Evolutionary conservation across 2,329 filamentous ascomycete genomes (phyloP), one percentile per base, ranked within the genome.

Genomic region (Neobulgaria alba): DNA sequence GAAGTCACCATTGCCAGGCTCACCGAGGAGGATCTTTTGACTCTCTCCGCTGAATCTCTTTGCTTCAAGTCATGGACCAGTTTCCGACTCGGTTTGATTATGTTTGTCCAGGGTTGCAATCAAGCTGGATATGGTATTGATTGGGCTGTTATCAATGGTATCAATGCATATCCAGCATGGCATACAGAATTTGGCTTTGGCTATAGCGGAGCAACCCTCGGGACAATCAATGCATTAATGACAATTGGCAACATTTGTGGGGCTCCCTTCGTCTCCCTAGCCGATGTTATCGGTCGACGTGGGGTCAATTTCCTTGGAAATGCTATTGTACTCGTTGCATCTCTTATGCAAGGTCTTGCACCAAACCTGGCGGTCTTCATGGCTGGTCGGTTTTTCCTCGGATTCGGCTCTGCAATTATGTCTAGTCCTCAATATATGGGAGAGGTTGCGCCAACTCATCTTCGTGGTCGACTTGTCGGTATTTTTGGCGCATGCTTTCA

Each of bases 221-320:
- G 33, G 7, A 61, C 66, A 2, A 61, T 71, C 38, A 70, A 68
- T 39, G 65, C 67, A 1, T 54, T 70, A 29, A 70, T 70, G 67
- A 64, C 60, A 9, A 66, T 70, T 29, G 67, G 67, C 17, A 65
- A 57, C 5, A 63, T 71, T 35, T 60, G 61, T 39, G 69, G 71
- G 14, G 65, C 71, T 3, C 70, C 69, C 0, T 69, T 74, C 35
- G 23, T 26, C 23, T 26, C 23, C 23, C 59, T 73, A 5, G 65
- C 68, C 46, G 71, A 73, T 54, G 61, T 70, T 5, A 66, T 73
- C 48, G 70, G 72, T 33, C 65, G 70, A 40, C 67, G 71, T 43
- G 68, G 67, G 4, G 61, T 68, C 53, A 69, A 67, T 46, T 69
- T 69, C 36, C 35, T 62, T 8, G 68, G 68, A 3, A 71, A 69